Base-by-base conservation (phyloP, 176 grass and related monocot species). In the Rhynchospora tenuis region DNA sequence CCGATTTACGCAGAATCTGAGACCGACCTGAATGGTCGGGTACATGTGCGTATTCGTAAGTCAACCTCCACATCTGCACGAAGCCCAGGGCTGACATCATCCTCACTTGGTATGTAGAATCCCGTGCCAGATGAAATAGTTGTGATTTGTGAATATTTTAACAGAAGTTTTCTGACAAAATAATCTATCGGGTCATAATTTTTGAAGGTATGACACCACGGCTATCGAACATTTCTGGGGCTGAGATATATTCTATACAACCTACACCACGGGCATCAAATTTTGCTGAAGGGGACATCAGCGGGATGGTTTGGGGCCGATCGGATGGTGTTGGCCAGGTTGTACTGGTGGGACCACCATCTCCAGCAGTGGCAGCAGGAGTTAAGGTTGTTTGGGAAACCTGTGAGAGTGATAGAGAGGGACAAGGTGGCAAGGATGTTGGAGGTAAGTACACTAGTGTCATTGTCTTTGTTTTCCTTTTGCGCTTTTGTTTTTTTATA, bases 221-320 rank as follows among this genome's bases (percentile, higher is more conserved):
- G 15, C 42, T 57, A 48, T 90, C 91, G 4, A 86, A 90, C 61
- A 83, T 88, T 14, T 86, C 86, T 0, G 88, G 83, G 22, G 80
- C 73, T 31, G 91, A 90, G 86, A 93, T 93, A 47, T 90, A 88
- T 81, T 93, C 88, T 9, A 24, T 81, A 67, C 83, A 86, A 56
- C 87, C 64, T 7, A 90, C 86, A 69, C 86, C 91, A 59, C 63
- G 86, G 56, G 83, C 64, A 27, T 93, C 88, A 7, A 90, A 71
- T 82, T 88, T 86, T 20, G 87, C 80, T 51, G 86, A 86, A 7
- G 44, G 45, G 45, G 70, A 73, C 20, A 13, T 15, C 14, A 20
- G 70, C 23, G 70, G 44, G 70, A 50, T 45, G 23, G 26, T 50
- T 44, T 73, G 70, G 70, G 70, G 20, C 43, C 69, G 19, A 46